These are phyloP conservation scores for Rutstroemia sydowiana DNA, from an alignment of 2,329 filamentous ascomycete genomes.

Conservation along the genomic window DNA sequence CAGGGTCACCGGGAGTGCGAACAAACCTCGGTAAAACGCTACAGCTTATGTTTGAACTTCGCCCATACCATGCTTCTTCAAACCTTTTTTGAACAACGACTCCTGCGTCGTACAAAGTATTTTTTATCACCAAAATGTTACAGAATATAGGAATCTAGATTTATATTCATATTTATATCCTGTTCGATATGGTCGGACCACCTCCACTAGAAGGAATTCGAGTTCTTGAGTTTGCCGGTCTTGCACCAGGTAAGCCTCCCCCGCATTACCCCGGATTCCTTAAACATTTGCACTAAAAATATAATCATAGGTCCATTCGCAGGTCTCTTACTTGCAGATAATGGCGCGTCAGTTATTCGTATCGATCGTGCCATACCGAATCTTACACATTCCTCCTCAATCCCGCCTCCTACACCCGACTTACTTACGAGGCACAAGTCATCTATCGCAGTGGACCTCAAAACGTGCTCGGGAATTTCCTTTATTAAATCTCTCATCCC, in stretches of 20 bases:
- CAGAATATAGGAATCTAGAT: no score
- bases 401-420: slow-evolving; percentile 53
- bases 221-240: slow-evolving; percentile 60
- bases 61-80: no score
- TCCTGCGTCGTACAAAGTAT: no score
- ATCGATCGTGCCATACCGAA: slow-evolving; percentile 60
- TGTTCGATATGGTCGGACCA: slow-evolving; percentile 18
- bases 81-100: no score
- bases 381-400: slow-evolving; percentile 34
- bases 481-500: slow-evolving; percentile 60
- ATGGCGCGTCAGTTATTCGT: slow-evolving; percentile 80
- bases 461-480: slow-evolving; percentile 52
- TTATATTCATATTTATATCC: background rate
- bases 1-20: no score
- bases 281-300: background rate
- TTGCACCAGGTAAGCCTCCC: slow-evolving; percentile 43
- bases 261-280: slow-evolving; percentile 34
- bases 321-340: slow-evolving; percentile 81
- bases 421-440: slow-evolving; percentile 73
- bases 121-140: no score
- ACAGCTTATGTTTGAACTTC: no score
- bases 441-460: slow-evolving; percentile 75
- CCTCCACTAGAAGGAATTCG: slow-evolving; percentile 48
- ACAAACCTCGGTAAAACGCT: no score
- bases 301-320: slow-evolving; percentile 66